Evolutionary conservation across 2,329 filamentous ascomycete genomes (phyloP).

Genomic region (Zalaria obscura): DNA sequence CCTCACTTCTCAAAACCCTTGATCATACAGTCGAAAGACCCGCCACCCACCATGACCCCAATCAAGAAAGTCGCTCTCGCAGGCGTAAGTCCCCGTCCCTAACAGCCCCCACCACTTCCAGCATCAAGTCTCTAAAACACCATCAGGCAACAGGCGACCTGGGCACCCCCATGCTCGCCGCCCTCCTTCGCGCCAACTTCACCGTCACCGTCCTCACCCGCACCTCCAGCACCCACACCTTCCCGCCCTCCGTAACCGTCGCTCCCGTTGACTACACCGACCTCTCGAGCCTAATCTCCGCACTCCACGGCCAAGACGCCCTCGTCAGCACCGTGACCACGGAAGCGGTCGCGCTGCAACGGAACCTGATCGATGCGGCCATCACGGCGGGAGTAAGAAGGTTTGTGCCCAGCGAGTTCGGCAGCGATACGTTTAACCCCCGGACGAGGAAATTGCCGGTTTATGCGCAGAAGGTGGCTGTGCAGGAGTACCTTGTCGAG

Average conservation of each 20-base stretch:
- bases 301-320: slow-evolving; percentile 9
- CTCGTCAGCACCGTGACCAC: slow-evolving; percentile 7
- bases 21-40: no score
- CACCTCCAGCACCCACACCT: slow-evolving; percentile 18
- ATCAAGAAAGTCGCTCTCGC: no score
- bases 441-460: slow-evolving; percentile 18
- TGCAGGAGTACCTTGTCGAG: slow-evolving; percentile 20
- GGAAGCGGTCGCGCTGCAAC: slow-evolving; percentile 5
- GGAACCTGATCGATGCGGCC: slow-evolving; percentile 7
- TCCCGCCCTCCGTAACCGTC: slow-evolving; percentile 11
- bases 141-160: slow-evolving; percentile 10
- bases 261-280: slow-evolving; percentile 29
- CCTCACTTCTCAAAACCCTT: no score
- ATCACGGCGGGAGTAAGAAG: slow-evolving; percentile 7
- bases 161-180: slow-evolving; percentile 8
- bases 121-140: neutral
- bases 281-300: slow-evolving; percentile 28
- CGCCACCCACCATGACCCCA: no score
- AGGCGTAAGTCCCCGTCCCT: no score
- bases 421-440: slow-evolving; percentile 17
- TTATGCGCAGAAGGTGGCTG: slow-evolving; percentile 20
- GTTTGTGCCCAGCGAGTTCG: slow-evolving; percentile 10
- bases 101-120: no score
- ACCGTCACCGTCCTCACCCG: slow-evolving; percentile 39
- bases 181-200: slow-evolving; percentile 20